Base-by-base conservation (phyloP, 169 alveolate genomes). In the Plasmodium relictum region DNA sequence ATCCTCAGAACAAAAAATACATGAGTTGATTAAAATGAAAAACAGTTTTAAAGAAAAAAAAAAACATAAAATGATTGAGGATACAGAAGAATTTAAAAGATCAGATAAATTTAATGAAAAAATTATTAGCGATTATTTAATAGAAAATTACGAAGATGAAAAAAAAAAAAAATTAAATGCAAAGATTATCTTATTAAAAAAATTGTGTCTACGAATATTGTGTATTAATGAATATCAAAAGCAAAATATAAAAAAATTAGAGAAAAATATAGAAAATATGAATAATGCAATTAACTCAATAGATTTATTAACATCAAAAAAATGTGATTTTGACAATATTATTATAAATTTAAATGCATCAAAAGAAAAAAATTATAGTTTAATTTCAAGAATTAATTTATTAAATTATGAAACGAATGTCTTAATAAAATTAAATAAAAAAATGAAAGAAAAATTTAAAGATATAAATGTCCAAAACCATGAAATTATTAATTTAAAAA, bases 281-380 rank as follows among this genome's bases (percentile, higher is more conserved):
- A 83, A 83, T 65, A 83, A 68, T 69, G 91, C 91, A 44, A 83
- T 83, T 44, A 83, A 83, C 31, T 83, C 91, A 52, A 68, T 83
- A 83, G 68, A 71, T 44, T 50, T 69, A 8, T 54, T 83, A 71
- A 83, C 73, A 20, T 42, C 69, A 44, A 83, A 83, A 44, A 83
- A 83, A n/a, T 80, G 91, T 37, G 91, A 83, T 18, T 83, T 83
- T 42, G 91, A 83, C 41, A 80, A 83, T 72, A 83, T 83, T n/a
- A 83, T 83, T 20, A 83, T 83, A 52, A 83, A 83, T n/a, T 83
- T 83, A 83, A 83, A 83, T 68, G 91, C 52, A 16, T 83, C 91
- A 5, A 83, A 83, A 45, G 91, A 83, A 66, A 83, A 83, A 45
- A 83, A 83, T 71, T 83, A 83, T 62, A 83, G 91, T 54, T 83